Evolutionary conservation across 768 basidiomycete species (phyloP).

Genomic region (Kwoniella dejecticola): DNA sequence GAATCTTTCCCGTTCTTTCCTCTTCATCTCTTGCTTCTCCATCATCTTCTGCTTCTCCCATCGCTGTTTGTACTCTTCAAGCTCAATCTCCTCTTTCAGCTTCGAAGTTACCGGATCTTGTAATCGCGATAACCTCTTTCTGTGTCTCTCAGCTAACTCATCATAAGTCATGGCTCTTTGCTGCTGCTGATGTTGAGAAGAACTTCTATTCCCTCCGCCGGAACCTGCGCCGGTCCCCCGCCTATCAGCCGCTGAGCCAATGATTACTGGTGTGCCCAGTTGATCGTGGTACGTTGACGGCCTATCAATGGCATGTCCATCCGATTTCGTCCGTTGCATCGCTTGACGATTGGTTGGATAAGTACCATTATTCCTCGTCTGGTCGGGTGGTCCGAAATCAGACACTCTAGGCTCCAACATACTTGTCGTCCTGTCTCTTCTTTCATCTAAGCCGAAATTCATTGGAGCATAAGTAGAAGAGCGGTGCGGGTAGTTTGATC

Average conservation of each 20-base stretch:
- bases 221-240: background rate
- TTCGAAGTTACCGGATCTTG: slow-evolving; percentile 83
- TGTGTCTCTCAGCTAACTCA: slow-evolving; percentile 80
- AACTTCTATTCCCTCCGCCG: background rate
- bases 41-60: slow-evolving; percentile 77
- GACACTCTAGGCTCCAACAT: slow-evolving; percentile 60
- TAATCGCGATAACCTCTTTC: slow-evolving; percentile 76
- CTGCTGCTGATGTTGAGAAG: background rate
- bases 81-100: slow-evolving; percentile 72
- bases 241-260: slow-evolving; percentile 15
- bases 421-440: slow-evolving; percentile 72
- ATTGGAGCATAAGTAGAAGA: slow-evolving; percentile 62
- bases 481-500: slow-evolving; percentile 61
- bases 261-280: slow-evolving; percentile 17
- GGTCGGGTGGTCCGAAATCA: slow-evolving; percentile 20
- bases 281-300: slow-evolving; percentile 21
- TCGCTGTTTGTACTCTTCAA: slow-evolving; percentile 72
- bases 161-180: slow-evolving; percentile 71
- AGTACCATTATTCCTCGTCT: slow-evolving; percentile 9
- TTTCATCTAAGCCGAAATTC: slow-evolving; percentile 57
- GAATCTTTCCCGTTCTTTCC: slow-evolving; percentile 72
- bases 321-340: background rate
- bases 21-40: slow-evolving; percentile 73
- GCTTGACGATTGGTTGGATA: slow-evolving; percentile 8
- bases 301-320: background rate